Evolutionary conservation across 2,329 filamentous ascomycete species (phyloP).

Genomic region (Phialophora chinensis): DNA sequence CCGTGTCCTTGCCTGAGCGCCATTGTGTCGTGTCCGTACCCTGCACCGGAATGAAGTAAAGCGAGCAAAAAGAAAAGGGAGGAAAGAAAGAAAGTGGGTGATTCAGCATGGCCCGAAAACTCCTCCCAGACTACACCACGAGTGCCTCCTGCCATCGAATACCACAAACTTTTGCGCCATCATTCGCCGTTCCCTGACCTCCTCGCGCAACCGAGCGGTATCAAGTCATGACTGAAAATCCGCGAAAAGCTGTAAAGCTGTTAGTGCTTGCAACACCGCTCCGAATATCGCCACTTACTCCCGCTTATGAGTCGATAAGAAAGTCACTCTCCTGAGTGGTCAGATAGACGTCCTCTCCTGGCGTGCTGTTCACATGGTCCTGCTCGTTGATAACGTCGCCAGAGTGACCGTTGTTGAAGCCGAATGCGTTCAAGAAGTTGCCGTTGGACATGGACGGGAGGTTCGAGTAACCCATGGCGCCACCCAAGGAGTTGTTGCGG

Average conservation of each 20-base stretch:
- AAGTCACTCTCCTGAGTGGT: background rate
- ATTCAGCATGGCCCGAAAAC: slow-evolving; percentile 29
- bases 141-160: slow-evolving; percentile 26
- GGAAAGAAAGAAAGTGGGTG: slow-evolving; percentile 5
- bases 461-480: slow-evolving; percentile 6
- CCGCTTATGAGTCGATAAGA: slow-evolving; percentile 2
- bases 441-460: slow-evolving; percentile 19
- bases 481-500: slow-evolving; percentile 20
- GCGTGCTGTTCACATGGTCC: slow-evolving; percentile 1
- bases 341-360: slow-evolving; percentile 11
- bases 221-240: background rate
- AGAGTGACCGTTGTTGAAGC: background rate
- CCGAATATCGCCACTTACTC: background rate
- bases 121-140: slow-evolving; percentile 39
- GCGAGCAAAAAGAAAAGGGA: background rate
- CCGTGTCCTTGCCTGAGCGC: background rate
- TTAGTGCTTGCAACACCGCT: background rate
- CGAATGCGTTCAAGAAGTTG: slow-evolving; percentile 10
- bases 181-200: background rate
- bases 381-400: slow-evolving; percentile 10
- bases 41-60: background rate
- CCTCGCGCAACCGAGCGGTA: background rate
- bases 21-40: background rate
- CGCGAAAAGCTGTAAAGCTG: background rate
- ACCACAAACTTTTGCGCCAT: slow-evolving; percentile 16